phyloP scores from a whole-genome alignment of 495 filamentous ascomycete genomes.

The Ascodesmis nigricans region DNA sequence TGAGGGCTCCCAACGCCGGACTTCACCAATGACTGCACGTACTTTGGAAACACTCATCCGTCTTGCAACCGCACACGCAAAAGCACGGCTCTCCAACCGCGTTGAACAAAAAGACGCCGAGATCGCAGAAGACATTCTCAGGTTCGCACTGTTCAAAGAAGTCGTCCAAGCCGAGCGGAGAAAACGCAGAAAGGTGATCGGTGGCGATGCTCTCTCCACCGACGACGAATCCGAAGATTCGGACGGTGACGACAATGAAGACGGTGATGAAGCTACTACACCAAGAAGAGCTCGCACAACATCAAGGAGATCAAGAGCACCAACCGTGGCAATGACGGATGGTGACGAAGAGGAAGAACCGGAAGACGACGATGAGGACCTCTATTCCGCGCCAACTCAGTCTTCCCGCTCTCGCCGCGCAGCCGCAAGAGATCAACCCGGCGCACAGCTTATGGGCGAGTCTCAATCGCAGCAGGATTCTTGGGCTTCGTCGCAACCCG shows the following conservation, averaged over 20 bases:
- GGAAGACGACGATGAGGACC: slow-evolving; percentile 13
- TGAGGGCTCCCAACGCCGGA: slow-evolving; percentile 79
- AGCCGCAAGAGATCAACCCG: neutral
- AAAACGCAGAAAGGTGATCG: slow-evolving; percentile 39
- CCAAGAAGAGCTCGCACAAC: slow-evolving; percentile 6
- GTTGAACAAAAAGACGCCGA: slow-evolving; percentile 82
- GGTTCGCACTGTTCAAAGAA: slow-evolving; percentile 97
- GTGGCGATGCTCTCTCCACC: slow-evolving; percentile 19
- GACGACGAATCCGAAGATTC: slow-evolving; percentile 27
- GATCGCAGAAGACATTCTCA: slow-evolving; percentile 69
- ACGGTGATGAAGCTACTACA: slow-evolving; percentile 15
- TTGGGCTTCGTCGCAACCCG: slow-evolving; percentile 17
- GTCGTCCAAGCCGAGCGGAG: slow-evolving; percentile 69
- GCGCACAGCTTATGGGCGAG: neutral
- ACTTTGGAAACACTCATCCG: slow-evolving; percentile 94
- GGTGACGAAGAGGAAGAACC: slow-evolving; percentile 15
- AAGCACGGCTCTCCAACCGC: slow-evolving; percentile 71
- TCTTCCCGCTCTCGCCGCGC: slow-evolving; percentile 3
- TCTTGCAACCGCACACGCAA: slow-evolving; percentile 88
- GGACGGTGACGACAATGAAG: slow-evolving; percentile 26
- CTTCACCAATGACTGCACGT: slow-evolving; percentile 87
- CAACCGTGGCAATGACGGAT: slow-evolving; percentile 2
- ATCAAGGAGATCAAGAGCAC: slow-evolving; percentile 5
- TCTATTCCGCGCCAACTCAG: slow-evolving; percentile 13
- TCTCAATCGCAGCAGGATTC: slow-evolving; percentile 16